These are phyloP conservation scores for Nothophaeocryptopus gaeumannii DNA, from an alignment of 2,329 filamentous ascomycete genomes.

Conservation along the genomic window DNA sequence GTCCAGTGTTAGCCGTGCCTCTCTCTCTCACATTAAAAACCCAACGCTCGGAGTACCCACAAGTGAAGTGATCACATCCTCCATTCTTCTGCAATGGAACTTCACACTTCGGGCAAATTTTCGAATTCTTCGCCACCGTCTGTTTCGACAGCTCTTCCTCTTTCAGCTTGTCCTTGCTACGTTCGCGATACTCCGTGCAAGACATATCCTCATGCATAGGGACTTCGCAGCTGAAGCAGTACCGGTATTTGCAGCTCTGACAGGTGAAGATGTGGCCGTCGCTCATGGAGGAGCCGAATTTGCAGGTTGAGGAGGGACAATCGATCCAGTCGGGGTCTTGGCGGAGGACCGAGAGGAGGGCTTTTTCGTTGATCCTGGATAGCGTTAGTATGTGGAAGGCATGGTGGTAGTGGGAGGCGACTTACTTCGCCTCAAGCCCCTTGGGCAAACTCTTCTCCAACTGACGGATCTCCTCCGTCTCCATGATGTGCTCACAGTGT, in stretches of 20 bases:
- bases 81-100: constrained; percentile 2
- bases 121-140: constrained; percentile 7
- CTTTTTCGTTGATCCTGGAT: constrained; percentile 8
- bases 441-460: neutral
- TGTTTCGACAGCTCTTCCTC: constrained; percentile 1
- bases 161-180: constrained; percentile 1
- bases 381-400: no score
- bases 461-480: neutral
- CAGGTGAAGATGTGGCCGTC: constrained; percentile 16
- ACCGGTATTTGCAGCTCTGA: constrained; percentile 1
- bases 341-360: neutral
- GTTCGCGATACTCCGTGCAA: constrained; percentile 3
- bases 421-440: constrained; percentile 2
- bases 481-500: constrained; percentile 2
- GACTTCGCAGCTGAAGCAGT: constrained; percentile 10
- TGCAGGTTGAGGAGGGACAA: constrained; percentile 5
- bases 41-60: neutral
- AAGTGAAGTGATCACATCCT: constrained; percentile 9
- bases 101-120: constrained; percentile 14
- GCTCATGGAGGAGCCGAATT: constrained; percentile 1
- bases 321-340: constrained; percentile 5
- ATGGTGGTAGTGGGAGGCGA: no score
- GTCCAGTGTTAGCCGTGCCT: neutral
- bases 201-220: constrained; percentile 10
- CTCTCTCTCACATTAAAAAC: no score